Evolutionary conservation across 768 basidiomycete genomes (phyloP).

Genomic region (Pisolithus albus): DNA sequence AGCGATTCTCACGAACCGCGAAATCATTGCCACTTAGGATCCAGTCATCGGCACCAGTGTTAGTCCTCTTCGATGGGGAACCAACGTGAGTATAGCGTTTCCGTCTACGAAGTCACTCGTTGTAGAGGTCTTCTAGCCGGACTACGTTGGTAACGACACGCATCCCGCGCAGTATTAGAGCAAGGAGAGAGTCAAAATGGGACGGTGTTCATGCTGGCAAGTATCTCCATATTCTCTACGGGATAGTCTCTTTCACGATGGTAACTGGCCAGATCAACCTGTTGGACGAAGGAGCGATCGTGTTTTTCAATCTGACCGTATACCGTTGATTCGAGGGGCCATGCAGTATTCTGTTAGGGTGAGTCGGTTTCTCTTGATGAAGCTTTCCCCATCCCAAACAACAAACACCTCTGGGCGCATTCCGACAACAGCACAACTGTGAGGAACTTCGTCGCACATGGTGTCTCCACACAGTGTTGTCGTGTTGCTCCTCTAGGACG

Average conservation of each 20-base stretch:
- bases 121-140: slow-evolving; percentile 18
- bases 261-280: slow-evolving; percentile 44
- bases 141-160: slow-evolving; percentile 34
- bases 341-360: slow-evolving; percentile 58
- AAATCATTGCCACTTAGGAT: slow-evolving; percentile 65
- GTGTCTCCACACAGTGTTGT: slow-evolving; percentile 69
- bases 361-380: slow-evolving; percentile 12
- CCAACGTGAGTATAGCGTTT: slow-evolving; percentile 40
- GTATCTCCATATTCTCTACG: slow-evolving; percentile 5
- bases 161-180: slow-evolving; percentile 69
- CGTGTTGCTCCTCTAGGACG: slow-evolving; percentile 58
- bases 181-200: slow-evolving; percentile 54
- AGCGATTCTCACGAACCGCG: slow-evolving; percentile 1
- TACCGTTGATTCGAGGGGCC: slow-evolving; percentile 64
- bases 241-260: not conserved
- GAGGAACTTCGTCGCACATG: slow-evolving; percentile 46
- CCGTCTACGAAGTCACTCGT: not conserved
- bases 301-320: slow-evolving; percentile 60
- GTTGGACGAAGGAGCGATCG: slow-evolving; percentile 44
- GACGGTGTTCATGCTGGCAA: slow-evolving; percentile 59
- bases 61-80: slow-evolving; percentile 62
- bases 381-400: not conserved
- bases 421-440: slow-evolving; percentile 62
- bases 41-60: slow-evolving; percentile 53
- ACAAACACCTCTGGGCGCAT: slow-evolving; percentile 50